Conservation (phyloP, 768 basidiomycete genomes). For the Lactarius hengduanensis region DNA sequence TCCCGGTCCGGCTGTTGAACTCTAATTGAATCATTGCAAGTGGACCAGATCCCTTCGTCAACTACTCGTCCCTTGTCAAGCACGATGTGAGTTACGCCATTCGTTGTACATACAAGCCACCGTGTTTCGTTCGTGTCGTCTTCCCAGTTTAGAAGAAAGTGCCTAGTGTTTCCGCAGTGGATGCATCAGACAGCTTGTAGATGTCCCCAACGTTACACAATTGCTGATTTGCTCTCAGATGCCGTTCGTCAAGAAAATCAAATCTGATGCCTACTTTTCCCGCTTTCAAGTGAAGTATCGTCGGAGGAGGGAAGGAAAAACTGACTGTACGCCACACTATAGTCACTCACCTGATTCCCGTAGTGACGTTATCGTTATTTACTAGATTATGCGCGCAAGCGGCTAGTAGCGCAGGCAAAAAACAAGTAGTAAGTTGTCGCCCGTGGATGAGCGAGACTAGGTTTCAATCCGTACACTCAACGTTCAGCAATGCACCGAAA, state of each 20-base stretch:
- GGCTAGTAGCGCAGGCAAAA: slow-evolving; percentile 96
- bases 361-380: slow-evolving; percentile 8
- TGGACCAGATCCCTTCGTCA: slow-evolving; percentile 10
- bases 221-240: slow-evolving; percentile 44
- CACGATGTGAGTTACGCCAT: slow-evolving; percentile 14
- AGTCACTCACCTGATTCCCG: neutral
- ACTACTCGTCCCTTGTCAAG: slow-evolving; percentile 8
- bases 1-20: slow-evolving; percentile 8
- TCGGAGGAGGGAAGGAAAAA: slow-evolving; percentile 96
- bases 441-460: neutral
- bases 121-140: neutral
- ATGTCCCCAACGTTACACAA: slow-evolving; percentile 3
- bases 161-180: slow-evolving; percentile 36
- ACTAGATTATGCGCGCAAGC: slow-evolving; percentile 95
- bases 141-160: slow-evolving; percentile 3
- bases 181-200: slow-evolving; percentile 34
- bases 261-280: slow-evolving; percentile 97
- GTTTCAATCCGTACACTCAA: neutral
- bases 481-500: slow-evolving; percentile 84
- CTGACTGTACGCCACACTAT: slow-evolving; percentile 67
- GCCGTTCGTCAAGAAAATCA: slow-evolving; percentile 98
- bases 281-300: slow-evolving; percentile 99
- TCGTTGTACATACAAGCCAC: neutral
- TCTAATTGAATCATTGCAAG: neutral
- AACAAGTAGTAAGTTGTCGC: slow-evolving; percentile 83